A percentile compares a stretch with the other conserved stretches of the same genome.
Evolutionary conservation across 2,329 filamentous ascomycete species (phyloP).

Genomic region (Epichloe sp.): DNA sequence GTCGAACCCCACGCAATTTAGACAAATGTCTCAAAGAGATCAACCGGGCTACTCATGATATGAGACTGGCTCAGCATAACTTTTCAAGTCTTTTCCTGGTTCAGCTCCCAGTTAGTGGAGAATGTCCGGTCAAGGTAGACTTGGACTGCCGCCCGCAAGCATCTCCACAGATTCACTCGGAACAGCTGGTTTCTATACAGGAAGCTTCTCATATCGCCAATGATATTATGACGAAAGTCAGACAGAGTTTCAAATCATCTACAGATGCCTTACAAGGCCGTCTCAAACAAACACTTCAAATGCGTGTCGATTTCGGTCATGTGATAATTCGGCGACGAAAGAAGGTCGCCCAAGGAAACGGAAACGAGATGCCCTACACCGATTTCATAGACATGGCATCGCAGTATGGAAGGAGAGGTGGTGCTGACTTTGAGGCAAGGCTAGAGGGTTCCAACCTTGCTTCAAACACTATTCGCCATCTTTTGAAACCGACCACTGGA

Average conservation of each 20-base stretch:
- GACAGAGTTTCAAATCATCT: slow-evolving; percentile 4
- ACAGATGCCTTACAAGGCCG: slow-evolving; percentile 13
- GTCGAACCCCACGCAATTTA: slow-evolving; percentile 12
- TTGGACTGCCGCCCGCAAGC: slow-evolving; percentile 14
- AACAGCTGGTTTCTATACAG: background rate
- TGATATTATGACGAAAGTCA: background rate
- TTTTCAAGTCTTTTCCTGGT: slow-evolving; percentile 14
- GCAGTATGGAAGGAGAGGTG: slow-evolving; percentile 17
- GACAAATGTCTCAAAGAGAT: slow-evolving; percentile 16
- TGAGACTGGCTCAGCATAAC: slow-evolving; percentile 16
- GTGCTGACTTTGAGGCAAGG: slow-evolving; percentile 14
- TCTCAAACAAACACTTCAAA: slow-evolving; percentile 14
- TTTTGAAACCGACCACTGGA: slow-evolving; percentile 1
- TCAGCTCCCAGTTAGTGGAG: slow-evolving; percentile 12
- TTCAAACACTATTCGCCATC: slow-evolving; percentile 3
- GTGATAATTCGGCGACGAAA: slow-evolving; percentile 15
- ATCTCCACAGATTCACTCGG: background rate
- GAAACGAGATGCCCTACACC: slow-evolving; percentile 12
- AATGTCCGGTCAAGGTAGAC: slow-evolving; percentile 11
- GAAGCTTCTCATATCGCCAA: background rate
- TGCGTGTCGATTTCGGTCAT: slow-evolving; percentile 21
- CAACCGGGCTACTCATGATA: slow-evolving; percentile 20
- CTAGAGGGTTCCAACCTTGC: slow-evolving; percentile 3
- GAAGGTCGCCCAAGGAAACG: slow-evolving; percentile 7
- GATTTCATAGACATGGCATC: slow-evolving; percentile 15